Conservation (phyloP, 495 filamentous ascomycete species). For the Stereocaulon alpinum region DNA sequence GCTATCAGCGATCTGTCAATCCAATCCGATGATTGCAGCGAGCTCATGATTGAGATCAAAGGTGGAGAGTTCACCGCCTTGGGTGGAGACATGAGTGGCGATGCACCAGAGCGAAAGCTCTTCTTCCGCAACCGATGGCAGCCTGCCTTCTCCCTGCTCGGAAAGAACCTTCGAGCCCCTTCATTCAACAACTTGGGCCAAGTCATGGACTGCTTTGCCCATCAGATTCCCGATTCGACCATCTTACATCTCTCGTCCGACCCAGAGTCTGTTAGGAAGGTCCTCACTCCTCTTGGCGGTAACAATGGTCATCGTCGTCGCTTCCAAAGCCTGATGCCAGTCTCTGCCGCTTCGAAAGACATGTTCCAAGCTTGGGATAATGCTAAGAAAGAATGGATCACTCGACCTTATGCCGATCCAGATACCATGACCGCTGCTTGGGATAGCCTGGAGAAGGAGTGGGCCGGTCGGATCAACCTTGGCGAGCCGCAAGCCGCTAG, state of each 20-base stretch:
- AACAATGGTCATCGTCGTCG: constrained; percentile 8
- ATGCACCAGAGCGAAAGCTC: constrained; percentile 10
- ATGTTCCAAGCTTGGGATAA: constrained; percentile 7
- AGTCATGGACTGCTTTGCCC: constrained; percentile 20
- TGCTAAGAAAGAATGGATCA: constrained; percentile 7
- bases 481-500: constrained; percentile 11
- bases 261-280: constrained; percentile 7
- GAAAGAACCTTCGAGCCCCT: constrained; percentile 3
- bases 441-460: constrained; percentile 10
- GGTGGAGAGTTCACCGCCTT: constrained; percentile 21
- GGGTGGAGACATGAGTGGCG: constrained; percentile 14
- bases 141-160: constrained; percentile 17
- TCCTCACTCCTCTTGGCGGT: constrained; percentile 5
- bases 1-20: constrained; percentile 19
- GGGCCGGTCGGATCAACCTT: constrained; percentile 6
- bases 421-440: constrained; percentile 6
- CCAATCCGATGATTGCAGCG: constrained; percentile 15
- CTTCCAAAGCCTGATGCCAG: constrained; percentile 17
- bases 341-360: constrained; percentile 8
- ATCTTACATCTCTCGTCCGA: constrained; percentile 20
- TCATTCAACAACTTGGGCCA: constrained; percentile 9
- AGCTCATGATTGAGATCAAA: constrained; percentile 21
- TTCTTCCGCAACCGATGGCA: constrained; percentile 23
- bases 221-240: constrained; percentile 18
- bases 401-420: not conserved